Evolutionary conservation across 2,329 filamentous ascomycete species (phyloP), one percentile per base, ranked within the genome.

Genomic region (Cladophialophora carrionii): DNA sequence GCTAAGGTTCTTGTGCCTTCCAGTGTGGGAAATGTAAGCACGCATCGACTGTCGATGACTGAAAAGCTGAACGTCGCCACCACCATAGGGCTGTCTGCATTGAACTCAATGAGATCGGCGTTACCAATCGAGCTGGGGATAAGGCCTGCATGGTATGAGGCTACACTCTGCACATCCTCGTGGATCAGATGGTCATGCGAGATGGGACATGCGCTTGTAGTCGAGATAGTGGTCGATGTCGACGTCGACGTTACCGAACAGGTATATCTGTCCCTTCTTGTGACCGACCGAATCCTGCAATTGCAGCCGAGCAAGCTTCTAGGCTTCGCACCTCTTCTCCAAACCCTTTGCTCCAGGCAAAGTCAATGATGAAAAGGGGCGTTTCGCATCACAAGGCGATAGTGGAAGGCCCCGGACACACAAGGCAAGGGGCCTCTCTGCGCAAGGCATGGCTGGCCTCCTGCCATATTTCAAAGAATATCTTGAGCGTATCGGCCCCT

Each of bases 351-450:
- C 57, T 20, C 57, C 24, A 60, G 57, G 57, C 84, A 81, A 79
- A 73, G 75, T 5, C 29, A n/a, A 72, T 79, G 86, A 87, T 84
- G 86, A 88, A 88, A 86, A 86, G 79, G 78, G 76, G 70, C 68
- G 82, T 29, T 37, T 60, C 85, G 88, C 88, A 83, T 89, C 87
- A 77, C 85, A 85, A 82, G 82, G 87, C 85, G 83, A 81, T 84
- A 90, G 88, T 90, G 88, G 87, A 84, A 88, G 85, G 87, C 87
- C 83, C 81, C 84, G 85, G 87, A 90, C 87, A 90, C 48, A 29
- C 88, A 78, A 85, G 90, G 86, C 78, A 74, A 75, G 74, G 72
- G 76, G 77, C 77, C 84, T 57, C 63, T 84, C 48, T 6, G 83
- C 80, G 87, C 88, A 90, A 90, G 88, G 87, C 83, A 86, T 90